phyloP scores from a whole-genome alignment of 192 early-diverging fungal genomes.

The Entomortierella beljakovae region DNA sequence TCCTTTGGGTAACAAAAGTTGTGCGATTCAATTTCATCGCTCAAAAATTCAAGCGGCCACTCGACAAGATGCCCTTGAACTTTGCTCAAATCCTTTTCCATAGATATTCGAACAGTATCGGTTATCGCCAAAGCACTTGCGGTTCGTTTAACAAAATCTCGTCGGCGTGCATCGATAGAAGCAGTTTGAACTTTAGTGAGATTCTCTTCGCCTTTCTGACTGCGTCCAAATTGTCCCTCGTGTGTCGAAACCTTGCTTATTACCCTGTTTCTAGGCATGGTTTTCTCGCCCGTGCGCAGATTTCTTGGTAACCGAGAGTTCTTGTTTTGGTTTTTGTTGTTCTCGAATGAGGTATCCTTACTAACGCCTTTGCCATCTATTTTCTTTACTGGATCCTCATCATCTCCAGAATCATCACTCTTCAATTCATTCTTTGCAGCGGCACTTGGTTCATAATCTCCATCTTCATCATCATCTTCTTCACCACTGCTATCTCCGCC shows the following conservation, averaged over 20 bases:
- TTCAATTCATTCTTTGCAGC: slow-evolving; percentile 15
- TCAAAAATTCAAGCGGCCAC: slow-evolving; percentile 65
- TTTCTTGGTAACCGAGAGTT: background rate
- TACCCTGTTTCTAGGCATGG: slow-evolving; percentile 8
- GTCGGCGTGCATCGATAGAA: background rate
- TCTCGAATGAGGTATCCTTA: background rate
- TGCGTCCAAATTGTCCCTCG: background rate
- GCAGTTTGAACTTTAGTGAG: too few species aligned
- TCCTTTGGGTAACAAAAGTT: slow-evolving; percentile 55
- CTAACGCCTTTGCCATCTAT: slow-evolving; percentile 17
- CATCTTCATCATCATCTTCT: slow-evolving; percentile 22
- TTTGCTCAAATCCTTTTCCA: slow-evolving; percentile 48
- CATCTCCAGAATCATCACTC: slow-evolving; percentile 16
- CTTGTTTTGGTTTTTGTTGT: background rate
- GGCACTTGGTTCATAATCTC: background rate
- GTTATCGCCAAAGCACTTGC: slow-evolving; percentile 38
- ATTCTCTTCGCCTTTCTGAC: background rate
- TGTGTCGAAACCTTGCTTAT: background rate
- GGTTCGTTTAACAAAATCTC: slow-evolving; percentile 28
- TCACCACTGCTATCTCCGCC: slow-evolving; percentile 16
- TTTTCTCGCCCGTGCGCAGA: slow-evolving; percentile 23
- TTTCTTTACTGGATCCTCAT: slow-evolving; percentile 25
- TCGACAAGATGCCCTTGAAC: slow-evolving; percentile 66
- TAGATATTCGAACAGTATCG: slow-evolving; percentile 19
- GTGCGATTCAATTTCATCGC: slow-evolving; percentile 56